Conservation (phyloP, 441 rosid species). For the Jatropha podagrica region DNA sequence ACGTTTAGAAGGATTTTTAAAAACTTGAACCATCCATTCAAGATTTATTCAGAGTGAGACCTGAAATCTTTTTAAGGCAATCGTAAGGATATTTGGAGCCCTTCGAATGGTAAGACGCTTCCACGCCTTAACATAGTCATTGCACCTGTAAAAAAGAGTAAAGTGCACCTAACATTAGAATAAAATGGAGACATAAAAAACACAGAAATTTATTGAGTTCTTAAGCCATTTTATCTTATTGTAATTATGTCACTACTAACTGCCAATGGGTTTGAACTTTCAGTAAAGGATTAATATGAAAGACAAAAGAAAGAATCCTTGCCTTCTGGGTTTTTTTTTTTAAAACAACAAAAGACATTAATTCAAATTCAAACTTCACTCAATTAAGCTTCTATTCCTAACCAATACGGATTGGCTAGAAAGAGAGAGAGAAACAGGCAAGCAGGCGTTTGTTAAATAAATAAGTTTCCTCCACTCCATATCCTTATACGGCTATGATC, state of each 20-base stretch:
- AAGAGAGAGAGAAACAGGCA: too few species aligned
- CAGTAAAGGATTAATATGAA: neutral
- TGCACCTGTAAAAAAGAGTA: slow-evolving; percentile 30
- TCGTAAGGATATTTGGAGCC: slow-evolving; percentile 88
- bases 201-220: neutral
- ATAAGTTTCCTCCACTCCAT: too few species aligned
- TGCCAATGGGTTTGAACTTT: neutral
- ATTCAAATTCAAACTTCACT: too few species aligned
- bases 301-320: too few species aligned
- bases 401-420: too few species aligned
- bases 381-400: too few species aligned
- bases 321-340: too few species aligned
- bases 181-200: neutral
- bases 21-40: neutral
- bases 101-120: slow-evolving; percentile 74
- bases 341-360: too few species aligned
- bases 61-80: slow-evolving; percentile 97
- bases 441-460: too few species aligned
- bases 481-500: too few species aligned
- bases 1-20: neutral
- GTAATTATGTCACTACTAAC: neutral
- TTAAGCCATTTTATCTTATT: neutral
- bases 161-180: neutral
- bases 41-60: slow-evolving; percentile 35
- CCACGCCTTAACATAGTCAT: slow-evolving; percentile 89